Conservation (phyloP, 805 yeast genomes). For the Helenozyma rhizophorensis region DNA sequence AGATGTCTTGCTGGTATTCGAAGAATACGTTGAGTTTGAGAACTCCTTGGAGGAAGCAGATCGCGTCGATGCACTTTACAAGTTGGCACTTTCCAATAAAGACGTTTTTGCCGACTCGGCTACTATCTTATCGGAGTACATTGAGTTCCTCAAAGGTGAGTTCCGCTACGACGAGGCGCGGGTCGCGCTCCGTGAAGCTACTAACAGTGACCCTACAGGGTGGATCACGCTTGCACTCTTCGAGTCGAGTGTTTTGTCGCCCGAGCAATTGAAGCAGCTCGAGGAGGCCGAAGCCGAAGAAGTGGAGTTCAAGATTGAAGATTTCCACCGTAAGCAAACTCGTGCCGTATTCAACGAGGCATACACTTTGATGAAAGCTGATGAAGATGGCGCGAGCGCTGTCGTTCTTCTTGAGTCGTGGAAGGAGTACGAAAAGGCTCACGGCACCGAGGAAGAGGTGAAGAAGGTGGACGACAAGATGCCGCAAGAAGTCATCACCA, state of each 20-base stretch:
- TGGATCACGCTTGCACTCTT: constrained; percentile 72
- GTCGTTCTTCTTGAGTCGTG: constrained; percentile 55
- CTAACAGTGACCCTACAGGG: constrained; percentile 28
- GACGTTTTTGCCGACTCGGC: constrained; percentile 13
- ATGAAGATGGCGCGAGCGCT: constrained; percentile 39
- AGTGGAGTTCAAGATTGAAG: constrained; percentile 48
- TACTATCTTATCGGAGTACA: constrained; percentile 28
- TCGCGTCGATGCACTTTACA: constrained; percentile 61
- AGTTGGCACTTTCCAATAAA: constrained; percentile 37
- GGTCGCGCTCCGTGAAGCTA: constrained; percentile 38
- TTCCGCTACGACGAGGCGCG: constrained; percentile 57
- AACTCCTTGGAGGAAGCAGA: constrained; percentile 60
- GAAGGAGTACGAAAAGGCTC: constrained; percentile 56
- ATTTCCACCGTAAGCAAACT: constrained; percentile 46
- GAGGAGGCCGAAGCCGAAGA: constrained; percentile 46
- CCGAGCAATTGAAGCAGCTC: constrained; percentile 42
- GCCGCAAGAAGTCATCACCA: constrained; percentile 51
- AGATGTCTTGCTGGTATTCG: constrained; percentile 40
- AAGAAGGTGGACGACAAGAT: constrained; percentile 38
- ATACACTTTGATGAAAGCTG: constrained; percentile 36
- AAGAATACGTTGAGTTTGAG: constrained; percentile 67
- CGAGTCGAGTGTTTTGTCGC: constrained; percentile 63
- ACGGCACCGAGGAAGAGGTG: constrained; percentile 48
- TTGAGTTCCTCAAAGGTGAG: constrained; percentile 60
- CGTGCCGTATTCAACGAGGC: constrained; percentile 58